phyloP scores from a whole-genome alignment of 257 asterid species.

The Echium plantagineum region DNA sequence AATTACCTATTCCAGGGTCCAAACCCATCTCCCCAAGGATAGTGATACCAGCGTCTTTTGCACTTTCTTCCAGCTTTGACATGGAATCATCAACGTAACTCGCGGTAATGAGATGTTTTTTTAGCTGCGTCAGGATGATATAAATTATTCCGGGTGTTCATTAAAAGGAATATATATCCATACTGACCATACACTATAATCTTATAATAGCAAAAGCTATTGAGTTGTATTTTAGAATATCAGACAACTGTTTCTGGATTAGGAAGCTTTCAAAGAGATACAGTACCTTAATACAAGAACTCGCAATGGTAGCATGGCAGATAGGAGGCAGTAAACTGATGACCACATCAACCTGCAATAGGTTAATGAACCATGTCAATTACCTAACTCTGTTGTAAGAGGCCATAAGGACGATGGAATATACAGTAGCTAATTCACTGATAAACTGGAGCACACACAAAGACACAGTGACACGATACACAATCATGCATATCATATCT shows the following conservation, averaged over 20 bases:
- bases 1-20: conserved; percentile 96
- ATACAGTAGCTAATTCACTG: too few species aligned
- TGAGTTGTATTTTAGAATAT: background rate
- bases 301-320: conserved; percentile 67
- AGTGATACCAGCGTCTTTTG: conserved; percentile 58
- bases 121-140: conserved; percentile 36
- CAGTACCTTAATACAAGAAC: conserved; percentile 71
- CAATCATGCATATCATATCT: background rate
- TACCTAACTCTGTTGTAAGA: background rate
- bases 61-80: conserved; percentile 65
- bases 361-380: conserved; percentile 6
- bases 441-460: too few species aligned
- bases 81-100: conserved; percentile 89
- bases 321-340: conserved; percentile 91
- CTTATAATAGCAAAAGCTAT: background rate
- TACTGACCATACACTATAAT: background rate
- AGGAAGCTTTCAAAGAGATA: conserved; percentile 1
- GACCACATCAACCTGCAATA: conserved; percentile 74
- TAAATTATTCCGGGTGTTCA: conserved; percentile 1
- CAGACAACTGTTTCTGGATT: background rate
- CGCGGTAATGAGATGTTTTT: conserved; percentile 83
- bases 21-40: conserved; percentile 97
- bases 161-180: background rate
- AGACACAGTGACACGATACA: too few species aligned
- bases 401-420: background rate